A percentile compares a stretch with the other conserved stretches of the same genome.
phyloP scores from a whole-genome alignment of 2,329 filamentous ascomycete species.

The Xylariaceae sp. region DNA sequence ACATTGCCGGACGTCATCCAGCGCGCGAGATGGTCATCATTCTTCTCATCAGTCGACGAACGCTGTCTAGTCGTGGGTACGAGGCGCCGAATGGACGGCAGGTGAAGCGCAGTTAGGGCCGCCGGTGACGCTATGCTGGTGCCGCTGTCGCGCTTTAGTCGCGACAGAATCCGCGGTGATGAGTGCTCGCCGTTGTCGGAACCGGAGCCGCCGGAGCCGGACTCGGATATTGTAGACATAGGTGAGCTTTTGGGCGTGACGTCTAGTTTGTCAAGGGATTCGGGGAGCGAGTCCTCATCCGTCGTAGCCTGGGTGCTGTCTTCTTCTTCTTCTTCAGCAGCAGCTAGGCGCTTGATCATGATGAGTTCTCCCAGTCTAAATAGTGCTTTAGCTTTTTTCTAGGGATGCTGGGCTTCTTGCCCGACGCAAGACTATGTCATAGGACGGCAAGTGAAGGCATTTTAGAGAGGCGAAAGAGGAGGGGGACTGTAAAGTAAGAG shows the following conservation, averaged over 20 bases:
- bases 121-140: background rate
- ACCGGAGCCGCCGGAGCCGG: conserved; percentile 20
- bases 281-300: conserved; percentile 31
- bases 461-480: too few species aligned
- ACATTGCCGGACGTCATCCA: conserved; percentile 62
- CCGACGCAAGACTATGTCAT: background rate
- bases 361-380: conserved; percentile 70
- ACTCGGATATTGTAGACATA: too few species aligned
- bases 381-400: conserved; percentile 1
- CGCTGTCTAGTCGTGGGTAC: conserved; percentile 32
- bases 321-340: conserved; percentile 37
- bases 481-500: background rate
- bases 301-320: conserved; percentile 12
- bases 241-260: conserved; percentile 33
- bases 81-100: conserved; percentile 27
- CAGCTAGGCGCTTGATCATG: conserved; percentile 49
- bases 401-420: background rate
- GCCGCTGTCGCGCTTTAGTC: conserved; percentile 14
- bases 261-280: conserved; percentile 35
- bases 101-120: conserved; percentile 12
- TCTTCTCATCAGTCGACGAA: conserved; percentile 36
- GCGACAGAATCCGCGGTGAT: conserved; percentile 16
- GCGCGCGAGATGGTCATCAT: conserved; percentile 47
- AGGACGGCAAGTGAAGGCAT: background rate
- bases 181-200: conserved; percentile 28